Base-by-base conservation (phyloP, 345 rosid genomes). In the Hibiscus mutabilis region DNA sequence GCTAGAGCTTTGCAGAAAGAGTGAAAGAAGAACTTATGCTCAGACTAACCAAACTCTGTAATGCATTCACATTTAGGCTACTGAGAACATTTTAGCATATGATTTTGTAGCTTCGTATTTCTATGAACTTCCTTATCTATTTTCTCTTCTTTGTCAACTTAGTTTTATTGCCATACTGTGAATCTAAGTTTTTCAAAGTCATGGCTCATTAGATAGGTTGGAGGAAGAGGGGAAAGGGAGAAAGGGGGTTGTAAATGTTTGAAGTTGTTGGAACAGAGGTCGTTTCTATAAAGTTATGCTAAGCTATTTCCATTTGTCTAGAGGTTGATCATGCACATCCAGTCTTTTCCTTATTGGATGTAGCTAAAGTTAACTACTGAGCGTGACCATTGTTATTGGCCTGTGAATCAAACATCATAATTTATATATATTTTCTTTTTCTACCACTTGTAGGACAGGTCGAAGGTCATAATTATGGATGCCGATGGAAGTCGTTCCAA, bases 381-480 rank as follows among this genome's bases (percentile, higher is more conserved):
- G 24, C 14, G 10, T 16, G 57, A 56, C 55, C 57, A 6, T 15
- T 25, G 14, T 25, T 25, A 25, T 18, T n/a, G 70, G 12, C 42
- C 16, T 65, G 24, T 22, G 55, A 49, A 49, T 66, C 6, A 33
- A 46, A 66, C 55, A 68, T 69, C 79, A 83, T 80, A 61, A 75
- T 80, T 73, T 79, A 62, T 33, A 75, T 79, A 74, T 79, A 61
- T 33, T 2, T 65, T 72, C 69, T 31, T 78, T 81, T 79, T 76
- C 74, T 81, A 69, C 85, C 68, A 76, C 83, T 84, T 85, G 92
- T 89, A 95, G 97, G 99, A 84, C 92, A 90, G 97, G 82, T 95
- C 92, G 58, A 90, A 82, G 91, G 90, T 95, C 72, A 90, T 95
- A 73, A 82, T 95, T 77, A 82, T 95, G 96, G 99, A 95, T 86